Percentiles rank a stretch among this genome's conserved stretches.
phyloP scores from a whole-genome alignment of 1,284 basidiomycete genomes.

The Pseudozyma sp. region DNA sequence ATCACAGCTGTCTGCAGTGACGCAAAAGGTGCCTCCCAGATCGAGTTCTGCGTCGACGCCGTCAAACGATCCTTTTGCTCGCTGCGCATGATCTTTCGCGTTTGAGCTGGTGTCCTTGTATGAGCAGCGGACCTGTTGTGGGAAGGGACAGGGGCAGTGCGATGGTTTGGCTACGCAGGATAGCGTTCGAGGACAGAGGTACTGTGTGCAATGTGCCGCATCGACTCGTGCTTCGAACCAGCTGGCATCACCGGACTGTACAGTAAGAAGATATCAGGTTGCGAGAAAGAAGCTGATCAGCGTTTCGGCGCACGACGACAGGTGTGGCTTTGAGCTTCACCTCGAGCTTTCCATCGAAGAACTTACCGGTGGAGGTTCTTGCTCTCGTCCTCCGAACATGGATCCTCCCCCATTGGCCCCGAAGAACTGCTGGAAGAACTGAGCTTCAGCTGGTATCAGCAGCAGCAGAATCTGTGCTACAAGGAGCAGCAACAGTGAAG shows the following conservation, averaged over 20 bases:
- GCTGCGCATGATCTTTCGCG: conserved; percentile 14
- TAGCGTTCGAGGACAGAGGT: conserved; percentile 61
- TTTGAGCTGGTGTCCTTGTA: conserved; percentile 45
- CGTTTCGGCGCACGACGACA: not conserved
- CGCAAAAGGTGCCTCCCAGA: conserved; percentile 53
- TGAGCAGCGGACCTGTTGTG: conserved; percentile 56
- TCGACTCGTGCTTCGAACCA: conserved; percentile 63
- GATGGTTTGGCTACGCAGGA: conserved; percentile 62
- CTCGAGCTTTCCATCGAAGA: not conserved
- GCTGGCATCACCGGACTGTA: conserved; percentile 52
- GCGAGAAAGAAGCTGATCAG: not conserved
- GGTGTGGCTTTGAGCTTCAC: no score
- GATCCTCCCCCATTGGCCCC: conserved; percentile 39
- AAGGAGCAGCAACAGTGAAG: conserved; percentile 10
- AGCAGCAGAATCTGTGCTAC: conserved; percentile 25
- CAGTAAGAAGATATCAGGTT: not conserved
- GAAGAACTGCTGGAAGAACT: conserved; percentile 62
- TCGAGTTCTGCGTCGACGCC: conserved; percentile 47
- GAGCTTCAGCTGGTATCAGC: conserved; percentile 23
- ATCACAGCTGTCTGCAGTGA: conserved; percentile 52
- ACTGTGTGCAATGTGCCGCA: conserved; percentile 54
- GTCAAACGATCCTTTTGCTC: conserved; percentile 39
- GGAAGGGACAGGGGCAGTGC: conserved; percentile 62
- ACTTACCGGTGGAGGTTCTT: conserved; percentile 60
- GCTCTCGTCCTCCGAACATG: conserved; percentile 41